A percentile compares a stretch with the other conserved stretches of the same genome.
Conservation (phyloP, 169 alveolate species). For the Plasmodium inui region DNA sequence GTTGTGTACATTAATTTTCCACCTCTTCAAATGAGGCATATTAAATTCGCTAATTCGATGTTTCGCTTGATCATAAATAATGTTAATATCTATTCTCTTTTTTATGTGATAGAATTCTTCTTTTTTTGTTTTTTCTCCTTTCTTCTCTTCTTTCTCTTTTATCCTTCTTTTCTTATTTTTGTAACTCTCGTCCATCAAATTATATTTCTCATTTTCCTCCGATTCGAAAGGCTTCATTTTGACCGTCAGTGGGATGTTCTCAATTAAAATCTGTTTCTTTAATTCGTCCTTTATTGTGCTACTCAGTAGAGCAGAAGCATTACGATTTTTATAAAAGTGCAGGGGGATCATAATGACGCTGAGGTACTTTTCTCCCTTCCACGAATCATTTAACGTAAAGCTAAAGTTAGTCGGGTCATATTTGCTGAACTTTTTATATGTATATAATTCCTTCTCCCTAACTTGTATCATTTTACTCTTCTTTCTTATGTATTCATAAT, state of each 20-base stretch:
- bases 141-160: conserved; percentile 1
- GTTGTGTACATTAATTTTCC: conserved; percentile 72
- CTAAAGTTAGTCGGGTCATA: conserved; percentile 38
- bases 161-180: neutral
- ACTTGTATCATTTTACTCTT: conserved; percentile 55
- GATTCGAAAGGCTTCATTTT: conserved; percentile 67
- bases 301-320: neutral
- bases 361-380: conserved; percentile 71
- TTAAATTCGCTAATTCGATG: conserved; percentile 74
- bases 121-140: neutral
- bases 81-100: conserved; percentile 77
- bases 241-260: conserved; percentile 67
- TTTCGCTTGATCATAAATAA: conserved; percentile 69
- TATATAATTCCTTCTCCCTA: conserved; percentile 74
- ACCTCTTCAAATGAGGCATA: conserved; percentile 77
- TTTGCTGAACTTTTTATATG: conserved; percentile 4
- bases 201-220: conserved; percentile 57
- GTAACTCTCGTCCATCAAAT: conserved; percentile 10
- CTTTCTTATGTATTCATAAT: conserved; percentile 67
- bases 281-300: conserved; percentile 39
- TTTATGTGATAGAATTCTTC: conserved; percentile 78
- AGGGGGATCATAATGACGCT: conserved; percentile 49
- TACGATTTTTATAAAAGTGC: conserved; percentile 52
- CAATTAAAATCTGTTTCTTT: conserved; percentile 40
- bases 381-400: conserved; percentile 55